Evolutionary conservation across 306 rosid species (phyloP).

Genomic region (Betula pendula): DNA sequence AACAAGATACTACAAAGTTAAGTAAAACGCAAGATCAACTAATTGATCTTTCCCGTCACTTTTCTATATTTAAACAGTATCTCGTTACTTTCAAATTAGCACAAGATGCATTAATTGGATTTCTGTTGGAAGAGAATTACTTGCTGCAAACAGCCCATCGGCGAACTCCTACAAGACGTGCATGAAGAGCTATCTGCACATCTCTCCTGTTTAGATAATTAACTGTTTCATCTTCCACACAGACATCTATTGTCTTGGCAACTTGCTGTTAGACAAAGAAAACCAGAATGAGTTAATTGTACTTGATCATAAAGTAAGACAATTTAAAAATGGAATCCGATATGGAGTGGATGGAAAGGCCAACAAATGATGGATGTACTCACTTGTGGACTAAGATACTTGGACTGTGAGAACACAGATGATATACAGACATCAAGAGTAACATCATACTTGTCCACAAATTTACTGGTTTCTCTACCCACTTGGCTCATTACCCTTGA

Average conservation of each 20-base stretch:
- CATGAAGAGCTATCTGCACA: constrained; percentile 79
- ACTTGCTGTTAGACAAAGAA: constrained; percentile 57
- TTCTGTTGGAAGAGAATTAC: constrained; percentile 39
- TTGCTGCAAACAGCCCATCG: constrained; percentile 92
- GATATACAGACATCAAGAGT: constrained; percentile 64
- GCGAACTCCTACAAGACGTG: constrained; percentile 72
- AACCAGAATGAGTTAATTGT: background rate
- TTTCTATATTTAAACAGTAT: constrained; percentile 1
- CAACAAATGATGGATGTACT: background rate
- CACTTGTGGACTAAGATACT: constrained; percentile 50
- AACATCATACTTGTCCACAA: constrained; percentile 64
- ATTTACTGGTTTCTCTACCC: constrained; percentile 55
- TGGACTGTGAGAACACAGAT: constrained; percentile 53
- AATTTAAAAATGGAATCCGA: background rate
- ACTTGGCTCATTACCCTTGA: constrained; percentile 60
- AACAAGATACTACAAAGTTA: background rate
- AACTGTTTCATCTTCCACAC: constrained; percentile 86
- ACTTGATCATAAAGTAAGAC: no score
- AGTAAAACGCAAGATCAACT: background rate
- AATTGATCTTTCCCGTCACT: background rate
- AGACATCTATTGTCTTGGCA: constrained; percentile 71
- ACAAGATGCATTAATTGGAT: background rate
- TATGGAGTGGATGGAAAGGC: background rate
- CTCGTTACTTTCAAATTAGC: background rate
- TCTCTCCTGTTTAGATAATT: constrained; percentile 80